Conservation (phyloP, 352 stramenopile species). For the Phytophthora capsici region DNA sequence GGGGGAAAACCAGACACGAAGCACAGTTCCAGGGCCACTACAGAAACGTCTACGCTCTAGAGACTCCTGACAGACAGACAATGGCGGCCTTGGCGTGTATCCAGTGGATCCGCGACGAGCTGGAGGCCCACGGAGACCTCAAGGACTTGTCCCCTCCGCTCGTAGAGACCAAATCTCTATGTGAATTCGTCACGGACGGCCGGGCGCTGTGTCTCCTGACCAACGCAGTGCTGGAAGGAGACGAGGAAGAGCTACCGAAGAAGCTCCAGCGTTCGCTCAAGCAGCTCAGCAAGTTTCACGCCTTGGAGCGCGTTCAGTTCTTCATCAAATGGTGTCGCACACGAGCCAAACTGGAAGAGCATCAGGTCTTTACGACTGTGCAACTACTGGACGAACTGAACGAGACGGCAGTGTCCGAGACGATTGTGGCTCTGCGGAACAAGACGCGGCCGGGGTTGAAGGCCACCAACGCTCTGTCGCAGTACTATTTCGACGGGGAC, state of each 20-base stretch:
- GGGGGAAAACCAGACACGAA: constrained; percentile 14
- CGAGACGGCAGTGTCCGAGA: constrained; percentile 62
- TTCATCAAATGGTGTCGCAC: constrained; percentile 86
- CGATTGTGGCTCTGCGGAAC: constrained; percentile 61
- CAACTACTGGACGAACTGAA: constrained; percentile 85
- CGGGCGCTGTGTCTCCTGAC: constrained; percentile 77
- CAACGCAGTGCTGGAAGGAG: constrained; percentile 39
- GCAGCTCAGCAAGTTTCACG: constrained; percentile 80
- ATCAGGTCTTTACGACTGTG: constrained; percentile 79
- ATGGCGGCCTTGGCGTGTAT: constrained; percentile 47
- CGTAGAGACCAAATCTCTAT: constrained; percentile 49
- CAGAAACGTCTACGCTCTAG: constrained; percentile 4
- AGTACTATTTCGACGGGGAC: constrained; percentile 40
- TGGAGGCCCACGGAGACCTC: constrained; percentile 42
- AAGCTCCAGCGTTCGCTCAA: constrained; percentile 73
- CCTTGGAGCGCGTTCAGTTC: constrained; percentile 84
- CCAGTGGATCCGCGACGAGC: constrained; percentile 69
- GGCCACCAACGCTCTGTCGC: constrained; percentile 31
- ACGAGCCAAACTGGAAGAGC: constrained; percentile 61
- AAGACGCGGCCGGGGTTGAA: constrained; percentile 58
- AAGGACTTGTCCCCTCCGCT: constrained; percentile 40
- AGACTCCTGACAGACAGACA: constrained; percentile 2
- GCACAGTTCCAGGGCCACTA: constrained; percentile 20
- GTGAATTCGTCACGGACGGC: constrained; percentile 77
- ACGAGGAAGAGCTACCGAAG: constrained; percentile 60